Conservation (phyloP, 2,329 filamentous ascomycete genomes). For the Lachnellula cervina region DNA sequence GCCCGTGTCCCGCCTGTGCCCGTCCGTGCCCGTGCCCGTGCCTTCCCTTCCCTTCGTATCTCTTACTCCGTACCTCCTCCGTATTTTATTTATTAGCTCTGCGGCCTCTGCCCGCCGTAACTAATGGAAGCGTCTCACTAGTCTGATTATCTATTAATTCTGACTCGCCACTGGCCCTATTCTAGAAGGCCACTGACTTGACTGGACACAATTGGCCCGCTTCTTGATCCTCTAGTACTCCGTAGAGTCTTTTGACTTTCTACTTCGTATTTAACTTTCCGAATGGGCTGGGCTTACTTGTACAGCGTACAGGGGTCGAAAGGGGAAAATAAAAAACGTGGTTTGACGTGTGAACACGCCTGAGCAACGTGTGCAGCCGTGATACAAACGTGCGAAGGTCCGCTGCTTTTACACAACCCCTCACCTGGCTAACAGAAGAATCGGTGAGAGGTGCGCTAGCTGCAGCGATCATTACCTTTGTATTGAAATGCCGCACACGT, state of each 20-base stretch:
- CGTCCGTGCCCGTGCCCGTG: too few relatives aligned
- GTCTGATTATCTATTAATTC: neutral
- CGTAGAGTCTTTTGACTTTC: too few relatives aligned
- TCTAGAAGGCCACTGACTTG: too few relatives aligned
- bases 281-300: too few relatives aligned
- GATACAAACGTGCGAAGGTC: too few relatives aligned
- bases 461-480: neutral
- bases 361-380: too few relatives aligned
- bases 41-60: too few relatives aligned
- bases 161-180: neutral
- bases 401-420: neutral
- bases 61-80: neutral
- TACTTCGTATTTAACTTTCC: too few relatives aligned
- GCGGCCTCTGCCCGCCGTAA: neutral
- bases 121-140: neutral
- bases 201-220: too few relatives aligned
- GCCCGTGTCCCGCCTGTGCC: too few relatives aligned
- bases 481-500: neutral
- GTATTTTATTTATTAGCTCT: neutral
- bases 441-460: neutral
- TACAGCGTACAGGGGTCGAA: neutral
- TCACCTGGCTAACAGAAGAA: neutral
- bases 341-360: neutral
- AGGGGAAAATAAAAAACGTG: neutral
- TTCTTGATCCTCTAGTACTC: too few relatives aligned